phyloP scores from a whole-genome alignment of 208 protist species.

The Leptomonas seymouri region DNA sequence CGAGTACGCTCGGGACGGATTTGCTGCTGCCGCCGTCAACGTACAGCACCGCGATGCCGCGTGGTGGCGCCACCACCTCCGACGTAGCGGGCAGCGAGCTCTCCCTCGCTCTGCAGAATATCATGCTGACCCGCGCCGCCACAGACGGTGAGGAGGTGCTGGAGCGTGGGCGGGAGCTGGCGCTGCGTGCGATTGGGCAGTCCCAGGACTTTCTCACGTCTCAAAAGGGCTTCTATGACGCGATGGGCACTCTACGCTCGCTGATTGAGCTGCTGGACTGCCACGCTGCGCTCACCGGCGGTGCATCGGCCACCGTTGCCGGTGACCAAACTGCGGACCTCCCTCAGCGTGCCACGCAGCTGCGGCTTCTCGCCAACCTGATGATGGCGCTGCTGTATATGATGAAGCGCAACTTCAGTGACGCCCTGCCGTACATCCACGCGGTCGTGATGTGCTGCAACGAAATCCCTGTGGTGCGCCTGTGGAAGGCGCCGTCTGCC shows the following conservation, averaged over 20 bases:
- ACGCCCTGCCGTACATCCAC: conserved; percentile 46
- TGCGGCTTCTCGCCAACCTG: conserved; percentile 53
- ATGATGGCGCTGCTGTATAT: conserved; percentile 46
- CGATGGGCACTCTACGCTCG: conserved; percentile 43
- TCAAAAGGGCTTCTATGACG: conserved; percentile 46
- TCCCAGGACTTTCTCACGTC: conserved; percentile 33
- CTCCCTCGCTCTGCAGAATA: conserved; percentile 26
- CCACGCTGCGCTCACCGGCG: conserved; percentile 26
- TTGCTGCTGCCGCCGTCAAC: conserved; percentile 18
- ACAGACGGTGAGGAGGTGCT: conserved; percentile 38
- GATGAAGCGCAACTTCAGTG: conserved; percentile 35
- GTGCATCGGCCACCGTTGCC: conserved; percentile 10
- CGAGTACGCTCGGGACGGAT: not conserved
- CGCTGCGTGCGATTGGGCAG: conserved; percentile 27
- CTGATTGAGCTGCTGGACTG: conserved; percentile 41
- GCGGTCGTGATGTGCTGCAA: conserved; percentile 44
- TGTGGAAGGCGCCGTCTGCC: conserved; percentile 18
- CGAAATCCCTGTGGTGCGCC: conserved; percentile 28
- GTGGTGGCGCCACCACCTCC: conserved; percentile 5
- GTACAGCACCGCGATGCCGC: not conserved
- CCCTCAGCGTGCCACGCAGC: conserved; percentile 39
- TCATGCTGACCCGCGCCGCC: conserved; percentile 14
- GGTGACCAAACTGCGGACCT: conserved; percentile 29
- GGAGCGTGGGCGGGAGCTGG: conserved; percentile 25
- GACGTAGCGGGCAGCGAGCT: conserved; percentile 28